Base-by-base conservation (phyloP, 257 asterid genomes). In the Solanum habrochaites region DNA sequence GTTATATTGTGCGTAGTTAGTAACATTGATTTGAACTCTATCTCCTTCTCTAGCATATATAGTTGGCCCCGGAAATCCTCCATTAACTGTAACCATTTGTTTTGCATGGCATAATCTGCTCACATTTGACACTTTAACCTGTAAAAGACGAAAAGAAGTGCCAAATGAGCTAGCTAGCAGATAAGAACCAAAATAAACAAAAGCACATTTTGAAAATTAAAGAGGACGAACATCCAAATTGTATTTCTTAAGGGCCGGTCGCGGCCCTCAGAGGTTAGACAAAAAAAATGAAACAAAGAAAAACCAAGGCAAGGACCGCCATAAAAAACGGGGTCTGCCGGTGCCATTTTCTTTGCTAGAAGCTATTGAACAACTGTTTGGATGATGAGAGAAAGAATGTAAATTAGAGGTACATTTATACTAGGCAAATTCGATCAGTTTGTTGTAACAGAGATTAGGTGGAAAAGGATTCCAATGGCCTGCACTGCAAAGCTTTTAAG, bases 31-130 rank as follows among this genome's bases (percentile, higher is more conserved):
- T 8, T 67, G 91, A 83, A 94, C 89, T 82, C 91, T 88, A 73
- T 94, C 96, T 83, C 98, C 96, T 80, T 90, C 92, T 83, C 89
- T 83, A 56, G n/a, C 92, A 49, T 90, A 90, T 47, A 90, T 66
- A 32, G 90, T 90, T 5, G 92, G 92, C 40, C 92, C 92, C 2
- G 92, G 92, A 81, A 69, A 90, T 91, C 85, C 90, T 29, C 96
- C 98, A 40, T 94, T 93, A 14, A 93, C 94, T 1, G 96, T 94
- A 12, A 94, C 95, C 27, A 94, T 91, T 15, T 92, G 92, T 88
- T 94, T 94, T 16, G 93, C 87, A 90, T 93, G 95, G 71, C 97
- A 94, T 90, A 94, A 86, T 86, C 97, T 91, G 72, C 97, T 93
- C 40, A 94, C 93, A 67, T 94, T 94, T 84, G 90, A 92, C 60